A percentile compares a stretch with the other conserved stretches of the same genome.
Conservation (phyloP, 257 asterid species). For the Penstemon davidsonii region DNA sequence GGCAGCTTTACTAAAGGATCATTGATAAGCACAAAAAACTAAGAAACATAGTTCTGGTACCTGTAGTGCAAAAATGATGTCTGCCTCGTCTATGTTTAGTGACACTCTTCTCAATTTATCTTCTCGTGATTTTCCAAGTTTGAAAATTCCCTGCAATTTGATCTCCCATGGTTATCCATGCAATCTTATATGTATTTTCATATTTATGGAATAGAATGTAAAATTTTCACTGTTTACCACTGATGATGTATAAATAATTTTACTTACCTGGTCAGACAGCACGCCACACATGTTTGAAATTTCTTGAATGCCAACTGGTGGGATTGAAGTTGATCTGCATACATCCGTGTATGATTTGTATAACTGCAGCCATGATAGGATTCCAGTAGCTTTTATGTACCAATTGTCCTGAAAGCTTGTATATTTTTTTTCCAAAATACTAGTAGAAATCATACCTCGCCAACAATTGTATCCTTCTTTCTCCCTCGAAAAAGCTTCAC, state of each 20-base stretch:
- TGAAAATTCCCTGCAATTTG: slow-evolving; percentile 80
- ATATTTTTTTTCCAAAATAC: neutral
- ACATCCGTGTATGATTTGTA: slow-evolving; percentile 65
- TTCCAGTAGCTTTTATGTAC: slow-evolving; percentile 12
- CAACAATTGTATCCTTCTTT: slow-evolving; percentile 82
- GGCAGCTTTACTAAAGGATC: neutral
- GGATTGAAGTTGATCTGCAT: slow-evolving; percentile 80
- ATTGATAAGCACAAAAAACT: neutral
- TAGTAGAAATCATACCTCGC: slow-evolving; percentile 60
- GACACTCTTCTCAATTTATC: slow-evolving; percentile 77
- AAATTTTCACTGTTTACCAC: neutral
- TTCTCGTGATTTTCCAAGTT: slow-evolving; percentile 79
- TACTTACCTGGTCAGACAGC: slow-evolving; percentile 95
- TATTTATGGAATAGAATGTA: slow-evolving; percentile 2
- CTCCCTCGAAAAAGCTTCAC: slow-evolving; percentile 83
- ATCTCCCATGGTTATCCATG: slow-evolving; percentile 6
- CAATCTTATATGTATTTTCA: slow-evolving; percentile 11
- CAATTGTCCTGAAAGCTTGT: neutral
- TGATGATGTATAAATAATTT: slow-evolving; percentile 3
- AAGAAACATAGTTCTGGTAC: slow-evolving; percentile 29
- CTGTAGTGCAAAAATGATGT: slow-evolving; percentile 85
- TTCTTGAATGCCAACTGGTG: slow-evolving; percentile 74
- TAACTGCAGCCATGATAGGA: slow-evolving; percentile 50
- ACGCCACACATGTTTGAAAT: slow-evolving; percentile 88
- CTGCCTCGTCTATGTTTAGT: slow-evolving; percentile 69